Percentiles rank a stretch among this genome's conserved stretches.
These are phyloP conservation scores for Phytophthora vignae DNA, from an alignment of 352 stramenopile genomes.

Conservation along the genomic window DNA sequence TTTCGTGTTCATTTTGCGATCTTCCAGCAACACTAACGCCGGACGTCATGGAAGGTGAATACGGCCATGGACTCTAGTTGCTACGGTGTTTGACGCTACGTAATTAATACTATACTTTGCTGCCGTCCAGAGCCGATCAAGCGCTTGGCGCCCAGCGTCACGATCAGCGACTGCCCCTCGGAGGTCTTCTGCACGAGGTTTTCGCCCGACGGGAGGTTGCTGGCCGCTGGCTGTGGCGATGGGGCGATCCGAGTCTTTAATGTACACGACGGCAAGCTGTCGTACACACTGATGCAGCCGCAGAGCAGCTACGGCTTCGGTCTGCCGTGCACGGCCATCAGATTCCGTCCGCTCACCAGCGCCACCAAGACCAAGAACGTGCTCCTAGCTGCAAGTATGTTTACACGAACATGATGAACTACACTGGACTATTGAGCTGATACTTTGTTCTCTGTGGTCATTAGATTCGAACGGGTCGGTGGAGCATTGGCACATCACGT, in stretches of 20 bases:
- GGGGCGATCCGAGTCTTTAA: slow-evolving; percentile 90
- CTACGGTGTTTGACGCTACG: neutral
- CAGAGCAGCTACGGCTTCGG: slow-evolving; percentile 76
- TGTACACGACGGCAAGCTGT: slow-evolving; percentile 75
- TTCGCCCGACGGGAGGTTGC: slow-evolving; percentile 82
- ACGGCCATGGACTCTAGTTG: neutral
- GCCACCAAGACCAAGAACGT: slow-evolving; percentile 93
- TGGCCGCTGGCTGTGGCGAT: slow-evolving; percentile 87
- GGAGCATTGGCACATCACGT: slow-evolving; percentile 94
- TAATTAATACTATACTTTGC: neutral
- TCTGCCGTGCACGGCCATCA: slow-evolving; percentile 86
- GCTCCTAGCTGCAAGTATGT: slow-evolving; percentile 56
- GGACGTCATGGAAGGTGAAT: slow-evolving; percentile 45
- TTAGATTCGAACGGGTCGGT: slow-evolving; percentile 89
- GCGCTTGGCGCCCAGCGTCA: slow-evolving; percentile 78
- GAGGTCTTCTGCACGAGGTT: slow-evolving; percentile 92
- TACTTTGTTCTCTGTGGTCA: slow-evolving; percentile 3
- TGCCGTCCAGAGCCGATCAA: slow-evolving; percentile 55
- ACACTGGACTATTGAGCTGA: neutral
- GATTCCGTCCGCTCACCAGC: slow-evolving; percentile 81
- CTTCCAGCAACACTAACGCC: slow-evolving; percentile 23
- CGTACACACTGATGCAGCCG: slow-evolving; percentile 86
- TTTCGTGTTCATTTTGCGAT: slow-evolving; percentile 38
- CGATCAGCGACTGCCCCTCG: slow-evolving; percentile 87
- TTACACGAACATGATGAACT: neutral